Evolutionary conservation across 352 stramenopile genomes (phyloP), one percentile per base, ranked within the genome.

Genomic region (Pythium phragmiticola): DNA sequence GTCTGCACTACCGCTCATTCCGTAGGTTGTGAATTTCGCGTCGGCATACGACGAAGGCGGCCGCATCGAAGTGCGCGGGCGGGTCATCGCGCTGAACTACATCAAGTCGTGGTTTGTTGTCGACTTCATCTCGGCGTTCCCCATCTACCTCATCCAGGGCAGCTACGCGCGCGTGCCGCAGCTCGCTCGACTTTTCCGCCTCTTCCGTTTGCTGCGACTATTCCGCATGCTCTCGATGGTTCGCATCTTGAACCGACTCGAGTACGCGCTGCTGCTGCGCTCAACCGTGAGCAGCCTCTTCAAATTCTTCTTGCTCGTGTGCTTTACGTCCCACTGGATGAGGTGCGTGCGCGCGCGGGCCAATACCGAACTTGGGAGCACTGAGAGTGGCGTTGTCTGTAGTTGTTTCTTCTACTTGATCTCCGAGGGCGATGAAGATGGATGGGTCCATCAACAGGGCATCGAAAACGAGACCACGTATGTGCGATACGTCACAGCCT

Each of bases 221-320:
- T 78, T 84, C 50, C 78, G 80, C 13, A 87, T 89, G 78, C 61
- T 89, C n/a, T 83, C 78, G 1, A 89, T 92, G 65, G 74, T 78
- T 14, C 81, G 82, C 19, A 90, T 92, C 55, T 62, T 92, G 16
- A 85, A 86, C 57, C 73, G 80, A 63, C 65, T 89, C 26, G 80
- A 89, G 52, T 89, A 92, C 53, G 82, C 82, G 0, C 66, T 92
- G 7, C 70, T 92, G 30, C 66, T 92, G 28, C 78, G 82, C 6
- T 92, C 84, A 9, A 92, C 78, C 21, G 78, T 90, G 30, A 90
- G 84, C 68, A 88, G 81, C 37, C 66, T 92, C 54, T 77, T 89
- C 57, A 92, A 92, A 57, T 92, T 90, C 64, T 89, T 70, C 46
- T 74, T 92, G 54, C 72, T 92, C 26, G 84, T 92, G n/a, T 83